Percentiles rank a stretch among this genome's conserved stretches.
Conservation (phyloP, 345 rosid species). For the Ailanthus altissimus region DNA sequence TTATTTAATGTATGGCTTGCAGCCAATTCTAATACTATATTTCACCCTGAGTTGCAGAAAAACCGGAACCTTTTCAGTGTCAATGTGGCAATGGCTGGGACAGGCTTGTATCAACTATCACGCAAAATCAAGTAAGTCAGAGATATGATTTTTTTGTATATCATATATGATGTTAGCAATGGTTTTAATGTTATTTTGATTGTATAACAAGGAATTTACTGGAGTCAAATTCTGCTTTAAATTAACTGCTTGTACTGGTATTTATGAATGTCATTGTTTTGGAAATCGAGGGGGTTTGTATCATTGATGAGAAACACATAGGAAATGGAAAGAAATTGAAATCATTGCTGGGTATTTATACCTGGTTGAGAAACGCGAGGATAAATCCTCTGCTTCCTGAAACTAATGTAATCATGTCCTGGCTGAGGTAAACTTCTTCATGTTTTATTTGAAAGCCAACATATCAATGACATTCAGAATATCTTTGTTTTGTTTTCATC, state of each 20-base stretch:
- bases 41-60: slow-evolving; percentile 31
- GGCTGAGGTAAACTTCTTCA: not conserved
- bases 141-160: not conserved
- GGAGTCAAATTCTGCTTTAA: not conserved
- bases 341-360: not conserved
- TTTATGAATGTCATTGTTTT: not conserved
- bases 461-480: not conserved
- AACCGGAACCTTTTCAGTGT: slow-evolving; percentile 51
- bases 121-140: slow-evolving; percentile 44
- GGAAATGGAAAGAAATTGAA: not conserved
- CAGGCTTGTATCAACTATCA: slow-evolving; percentile 43
- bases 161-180: not conserved
- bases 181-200: not conserved
- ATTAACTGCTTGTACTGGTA: too few relatives aligned
- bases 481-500: not conserved
- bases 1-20: not conserved
- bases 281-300: not conserved
- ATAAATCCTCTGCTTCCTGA: not conserved
- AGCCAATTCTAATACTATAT: not conserved
- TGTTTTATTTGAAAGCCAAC: not conserved
- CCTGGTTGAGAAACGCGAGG: not conserved
- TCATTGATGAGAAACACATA: not conserved
- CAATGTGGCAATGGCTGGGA: slow-evolving; percentile 40
- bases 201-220: not conserved
- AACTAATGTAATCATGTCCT: not conserved